Conservation (phyloP, 2,329 filamentous ascomycete genomes). For the Amphichorda felina region DNA sequence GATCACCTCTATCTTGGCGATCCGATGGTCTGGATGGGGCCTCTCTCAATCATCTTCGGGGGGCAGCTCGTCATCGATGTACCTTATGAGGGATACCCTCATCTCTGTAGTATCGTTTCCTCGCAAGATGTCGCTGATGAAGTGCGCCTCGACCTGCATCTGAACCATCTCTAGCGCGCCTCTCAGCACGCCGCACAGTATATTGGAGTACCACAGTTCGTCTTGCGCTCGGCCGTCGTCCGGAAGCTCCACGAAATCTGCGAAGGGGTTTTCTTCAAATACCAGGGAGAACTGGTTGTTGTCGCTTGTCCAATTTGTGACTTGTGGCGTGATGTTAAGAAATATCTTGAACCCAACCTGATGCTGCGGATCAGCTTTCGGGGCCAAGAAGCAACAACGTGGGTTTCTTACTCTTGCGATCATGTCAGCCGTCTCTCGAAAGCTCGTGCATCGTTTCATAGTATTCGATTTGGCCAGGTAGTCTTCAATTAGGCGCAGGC, state of each 20-base stretch:
- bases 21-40: too few species aligned
- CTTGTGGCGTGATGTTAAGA: constrained; percentile 85
- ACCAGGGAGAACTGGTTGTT: constrained; percentile 93
- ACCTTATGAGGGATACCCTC: constrained; percentile 81
- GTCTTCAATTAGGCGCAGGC: constrained; percentile 88
- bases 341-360: constrained; percentile 99
- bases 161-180: constrained; percentile 97
- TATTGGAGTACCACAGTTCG: constrained; percentile 97
- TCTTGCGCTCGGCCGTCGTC: constrained; percentile 94
- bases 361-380: not conserved
- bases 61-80: constrained; percentile 95
- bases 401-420: constrained; percentile 62
- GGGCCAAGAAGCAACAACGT: not conserved
- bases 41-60: constrained; percentile 74
- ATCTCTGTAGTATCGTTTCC: constrained; percentile 97
- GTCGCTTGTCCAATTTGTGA: constrained; percentile 93
- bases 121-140: constrained; percentile 83
- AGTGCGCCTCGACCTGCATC: constrained; percentile 97
- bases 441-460: constrained; percentile 79
- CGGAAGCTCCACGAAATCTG: constrained; percentile 93
- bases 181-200: constrained; percentile 83
- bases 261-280: constrained; percentile 93
- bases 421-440: constrained; percentile 92
- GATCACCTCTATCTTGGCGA: too few species aligned
- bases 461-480: constrained; percentile 93